Evolutionary conservation across 306 rosid genomes (phyloP).

Genomic region (Arachis stenosperma): DNA sequence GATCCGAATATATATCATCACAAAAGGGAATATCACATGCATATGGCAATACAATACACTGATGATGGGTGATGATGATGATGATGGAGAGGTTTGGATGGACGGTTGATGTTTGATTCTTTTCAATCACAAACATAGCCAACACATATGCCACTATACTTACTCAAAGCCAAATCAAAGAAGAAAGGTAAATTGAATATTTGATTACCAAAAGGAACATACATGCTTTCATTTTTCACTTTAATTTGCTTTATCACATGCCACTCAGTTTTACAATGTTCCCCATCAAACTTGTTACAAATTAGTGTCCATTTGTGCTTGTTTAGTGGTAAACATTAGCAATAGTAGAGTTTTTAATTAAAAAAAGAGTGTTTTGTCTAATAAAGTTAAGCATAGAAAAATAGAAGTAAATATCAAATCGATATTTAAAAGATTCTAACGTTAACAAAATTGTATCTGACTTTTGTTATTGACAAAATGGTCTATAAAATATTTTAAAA

Average conservation of each 20-base stretch:
- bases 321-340: not conserved
- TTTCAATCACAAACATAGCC: conserved; percentile 42
- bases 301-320: not conserved
- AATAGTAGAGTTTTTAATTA: too few relatives aligned
- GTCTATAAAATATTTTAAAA: too few relatives aligned
- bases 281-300: not conserved
- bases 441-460: too few relatives aligned
- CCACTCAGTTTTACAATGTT: conserved; percentile 31
- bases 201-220: conserved; percentile 8
- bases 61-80: not conserved
- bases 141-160: conserved; percentile 14
- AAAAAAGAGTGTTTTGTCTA: too few relatives aligned
- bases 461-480: too few relatives aligned
- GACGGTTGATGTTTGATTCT: conserved; percentile 47
- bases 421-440: too few relatives aligned
- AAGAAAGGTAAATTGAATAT: not conserved
- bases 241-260: conserved; percentile 1
- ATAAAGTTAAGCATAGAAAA: not conserved
- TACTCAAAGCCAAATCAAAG: not conserved
- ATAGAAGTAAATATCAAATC: too few relatives aligned
- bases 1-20: conserved; percentile 22
- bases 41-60: conserved; percentile 20
- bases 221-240: conserved; percentile 15
- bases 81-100: not conserved
- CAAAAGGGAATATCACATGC: conserved; percentile 45